phyloP scores from a whole-genome alignment of 176 grass and related monocot genomes.

The Lolium rigidum region DNA sequence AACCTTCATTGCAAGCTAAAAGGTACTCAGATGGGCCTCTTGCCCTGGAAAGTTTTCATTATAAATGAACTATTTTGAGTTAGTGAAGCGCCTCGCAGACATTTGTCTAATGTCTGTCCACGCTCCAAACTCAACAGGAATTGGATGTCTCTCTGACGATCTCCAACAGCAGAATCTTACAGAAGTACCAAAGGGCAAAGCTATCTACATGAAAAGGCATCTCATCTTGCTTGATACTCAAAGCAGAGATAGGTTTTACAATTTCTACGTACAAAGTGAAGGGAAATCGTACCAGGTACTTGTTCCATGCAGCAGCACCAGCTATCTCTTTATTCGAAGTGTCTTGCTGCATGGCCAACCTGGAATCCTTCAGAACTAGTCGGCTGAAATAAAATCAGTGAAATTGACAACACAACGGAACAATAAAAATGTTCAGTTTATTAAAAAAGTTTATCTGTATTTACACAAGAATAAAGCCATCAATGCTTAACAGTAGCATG shows the following conservation, averaged over 20 bases:
- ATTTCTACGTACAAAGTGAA: conserved; percentile 32
- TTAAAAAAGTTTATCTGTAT: conserved; percentile 18
- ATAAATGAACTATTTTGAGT: conserved; percentile 38
- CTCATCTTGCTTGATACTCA: conserved; percentile 40
- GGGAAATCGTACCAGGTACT: conserved; percentile 38
- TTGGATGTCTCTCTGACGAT: conserved; percentile 32
- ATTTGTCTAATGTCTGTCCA: conserved; percentile 28
- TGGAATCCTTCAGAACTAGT: conserved; percentile 6
- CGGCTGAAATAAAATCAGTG: conserved; percentile 4
- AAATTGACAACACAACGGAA: conserved; percentile 15
- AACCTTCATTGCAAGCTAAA: conserved; percentile 24
- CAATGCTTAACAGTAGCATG: not conserved
- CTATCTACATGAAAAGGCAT: conserved; percentile 22
- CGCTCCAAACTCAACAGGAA: conserved; percentile 40
- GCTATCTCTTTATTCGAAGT: conserved; percentile 31
- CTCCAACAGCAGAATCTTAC: conserved; percentile 32
- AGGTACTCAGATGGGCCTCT: not conserved
- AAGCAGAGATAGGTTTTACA: conserved; percentile 36
- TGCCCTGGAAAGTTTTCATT: conserved; percentile 33
- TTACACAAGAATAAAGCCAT: conserved; percentile 30
- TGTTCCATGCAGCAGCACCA: conserved; percentile 38
- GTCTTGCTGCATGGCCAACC: not conserved
- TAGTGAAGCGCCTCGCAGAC: conserved; percentile 33
- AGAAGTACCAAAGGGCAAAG: conserved; percentile 31
- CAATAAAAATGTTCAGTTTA: not conserved